Evolutionary conservation across 1,139 yeast species (phyloP).

Genomic region (Blastobotrys proliferans): DNA sequence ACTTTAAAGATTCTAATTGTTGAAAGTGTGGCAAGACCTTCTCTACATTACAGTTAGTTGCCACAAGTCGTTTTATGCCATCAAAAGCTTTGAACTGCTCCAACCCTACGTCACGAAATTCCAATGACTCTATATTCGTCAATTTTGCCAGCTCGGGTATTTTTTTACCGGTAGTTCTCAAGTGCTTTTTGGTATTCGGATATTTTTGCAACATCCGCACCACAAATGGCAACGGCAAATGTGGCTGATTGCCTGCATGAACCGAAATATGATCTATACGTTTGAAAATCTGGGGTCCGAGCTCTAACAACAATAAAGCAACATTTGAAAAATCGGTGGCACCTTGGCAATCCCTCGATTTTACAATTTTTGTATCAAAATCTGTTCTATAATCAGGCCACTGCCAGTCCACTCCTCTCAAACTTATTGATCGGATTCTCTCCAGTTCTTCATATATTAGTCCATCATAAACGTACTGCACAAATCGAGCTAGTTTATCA

Average conservation of each 20-base stretch:
- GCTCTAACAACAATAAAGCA: neutral
- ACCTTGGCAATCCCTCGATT: neutral
- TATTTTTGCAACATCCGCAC: neutral
- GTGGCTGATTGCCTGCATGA: neutral
- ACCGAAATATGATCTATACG: neutral
- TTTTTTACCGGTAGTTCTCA: neutral
- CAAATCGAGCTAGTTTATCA: neutral
- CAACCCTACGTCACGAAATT: neutral
- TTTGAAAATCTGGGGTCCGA: conserved; percentile 1
- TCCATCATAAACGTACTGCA: conserved; percentile 1
- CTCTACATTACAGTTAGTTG: neutral
- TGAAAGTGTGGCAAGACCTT: neutral
- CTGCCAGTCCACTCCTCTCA: neutral
- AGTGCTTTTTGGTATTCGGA: neutral
- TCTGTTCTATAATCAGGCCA: neutral
- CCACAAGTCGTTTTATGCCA: too few species aligned
- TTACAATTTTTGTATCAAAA: neutral
- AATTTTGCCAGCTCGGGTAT: neutral
- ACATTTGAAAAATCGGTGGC: neutral
- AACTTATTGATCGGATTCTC: neutral
- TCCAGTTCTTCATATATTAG: neutral
- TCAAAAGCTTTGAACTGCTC: neutral
- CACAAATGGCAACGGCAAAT: neutral
- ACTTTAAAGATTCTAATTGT: neutral
- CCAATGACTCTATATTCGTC: neutral